These are phyloP conservation scores for Vitis hybrid DNA, from an alignment of 177 flowering plant genomes.

Conservation along the genomic window DNA sequence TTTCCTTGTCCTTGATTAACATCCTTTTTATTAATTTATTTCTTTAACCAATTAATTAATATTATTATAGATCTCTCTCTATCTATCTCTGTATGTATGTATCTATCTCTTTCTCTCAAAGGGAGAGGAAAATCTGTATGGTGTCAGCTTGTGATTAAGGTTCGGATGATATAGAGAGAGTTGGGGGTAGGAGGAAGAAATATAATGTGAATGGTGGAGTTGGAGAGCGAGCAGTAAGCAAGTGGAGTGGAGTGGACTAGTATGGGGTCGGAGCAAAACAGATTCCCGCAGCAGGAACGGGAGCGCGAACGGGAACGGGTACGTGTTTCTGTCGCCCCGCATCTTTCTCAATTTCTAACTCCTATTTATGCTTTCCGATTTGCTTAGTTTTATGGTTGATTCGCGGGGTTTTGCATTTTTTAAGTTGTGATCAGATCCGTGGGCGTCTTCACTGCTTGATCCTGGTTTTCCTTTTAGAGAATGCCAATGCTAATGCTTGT, in stretches of 20 bases:
- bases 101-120: neutral
- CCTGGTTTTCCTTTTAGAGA: no score
- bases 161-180: no score
- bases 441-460: no score
- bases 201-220: neutral
- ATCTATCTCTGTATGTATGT: neutral
- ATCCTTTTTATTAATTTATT: neutral
- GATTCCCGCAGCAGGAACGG: slow-evolving; percentile 38
- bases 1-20: slow-evolving; percentile 18
- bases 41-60: neutral
- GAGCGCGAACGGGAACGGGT: slow-evolving; percentile 2
- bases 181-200: no score
- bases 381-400: neutral
- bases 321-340: neutral
- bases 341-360: neutral
- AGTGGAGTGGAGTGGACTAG: neutral
- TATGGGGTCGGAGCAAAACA: slow-evolving; percentile 45
- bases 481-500: no score
- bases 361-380: neutral
- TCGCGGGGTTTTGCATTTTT: no score
- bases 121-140: no score
- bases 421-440: no score
- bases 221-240: neutral
- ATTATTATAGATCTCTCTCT: no score
- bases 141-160: slow-evolving; percentile 15